Base-by-base conservation (phyloP, 352 stramenopile species). In the Sclerospora graminicola region DNA sequence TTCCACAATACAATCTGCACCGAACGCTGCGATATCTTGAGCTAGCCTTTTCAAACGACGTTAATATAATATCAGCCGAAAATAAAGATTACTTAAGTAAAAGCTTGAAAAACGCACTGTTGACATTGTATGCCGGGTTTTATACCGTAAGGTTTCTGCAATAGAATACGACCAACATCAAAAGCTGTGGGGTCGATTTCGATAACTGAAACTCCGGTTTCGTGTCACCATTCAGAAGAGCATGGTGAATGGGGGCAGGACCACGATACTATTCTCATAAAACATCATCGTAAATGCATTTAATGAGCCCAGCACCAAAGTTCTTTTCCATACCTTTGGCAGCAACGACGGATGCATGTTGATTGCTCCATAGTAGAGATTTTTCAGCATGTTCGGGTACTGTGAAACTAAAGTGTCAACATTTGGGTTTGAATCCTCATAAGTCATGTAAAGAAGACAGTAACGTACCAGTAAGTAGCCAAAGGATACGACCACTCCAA, bases 281-380 rank as follows among this genome's bases (percentile, higher is more conserved):
- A 26, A 3, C 21, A 26, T 26, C n/a, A 26, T 26, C 21, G 6
- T 26, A 26, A 26, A 6, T 26, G 4, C 21, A 28, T 14, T 24
- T 24, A 14, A 13, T 33, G 6, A 26, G 20, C 28, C n/a, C 19
- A 13, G 3, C 30, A 39, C 44, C 28, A 14, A 11, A 48, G 16
- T 9, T 39, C 16, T 20, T 16, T 35, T 19, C 0, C 7, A 21
- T 40, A 79, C 69, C 64, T 86, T 86, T 32, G 82, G 82, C 34
- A 94, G 44, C 14, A 94, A 50, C 20, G 81, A 93, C 27, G 82
- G 82, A 38, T 94, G 82, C 79, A 94, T 88, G 51, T 94, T 94
- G 48, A 94, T 84, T 16, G 82, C 81, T 5, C 82, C 81, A 30
- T 84, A 56, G 11, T 65, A 27, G 15, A 93, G 48, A 7, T 73